These are phyloP conservation scores for Plasmodium berghei DNA, from an alignment of 169 alveolate genomes.

Conservation along the genomic window DNA sequence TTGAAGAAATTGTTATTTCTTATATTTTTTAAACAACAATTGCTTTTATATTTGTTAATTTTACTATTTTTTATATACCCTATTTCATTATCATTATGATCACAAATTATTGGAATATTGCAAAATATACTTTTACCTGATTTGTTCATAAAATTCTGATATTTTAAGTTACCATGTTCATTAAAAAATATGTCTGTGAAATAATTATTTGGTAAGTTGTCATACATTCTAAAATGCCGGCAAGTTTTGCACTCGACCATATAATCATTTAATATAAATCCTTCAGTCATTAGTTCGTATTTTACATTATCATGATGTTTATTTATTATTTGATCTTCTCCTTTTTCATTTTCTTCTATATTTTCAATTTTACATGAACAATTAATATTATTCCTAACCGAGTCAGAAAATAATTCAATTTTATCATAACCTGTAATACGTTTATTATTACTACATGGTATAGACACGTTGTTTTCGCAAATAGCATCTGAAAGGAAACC, in stretches of 20 bases:
- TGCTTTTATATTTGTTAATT: background rate
- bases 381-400: background rate
- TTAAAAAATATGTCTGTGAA: slow-evolving; percentile 1
- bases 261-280: background rate
- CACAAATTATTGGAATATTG: background rate
- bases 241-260: slow-evolving; percentile 44
- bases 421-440: too few relatives aligned
- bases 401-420: background rate
- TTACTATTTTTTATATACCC: background rate
- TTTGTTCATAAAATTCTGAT: slow-evolving; percentile 30
- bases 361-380: background rate
- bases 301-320: background rate
- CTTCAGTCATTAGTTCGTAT: background rate
- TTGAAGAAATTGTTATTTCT: background rate
- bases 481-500: background rate
- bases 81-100: slow-evolving; percentile 7
- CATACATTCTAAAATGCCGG: slow-evolving; percentile 28
- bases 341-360: background rate
- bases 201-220: slow-evolving; percentile 46
- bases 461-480: background rate
- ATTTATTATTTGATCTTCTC: background rate
- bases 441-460: background rate
- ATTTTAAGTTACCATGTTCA: background rate
- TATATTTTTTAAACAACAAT: background rate
- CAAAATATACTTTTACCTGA: slow-evolving; percentile 7